Evolutionary conservation across 2,329 filamentous ascomycete genomes (phyloP).

Genomic region (Cladosporium phlei): DNA sequence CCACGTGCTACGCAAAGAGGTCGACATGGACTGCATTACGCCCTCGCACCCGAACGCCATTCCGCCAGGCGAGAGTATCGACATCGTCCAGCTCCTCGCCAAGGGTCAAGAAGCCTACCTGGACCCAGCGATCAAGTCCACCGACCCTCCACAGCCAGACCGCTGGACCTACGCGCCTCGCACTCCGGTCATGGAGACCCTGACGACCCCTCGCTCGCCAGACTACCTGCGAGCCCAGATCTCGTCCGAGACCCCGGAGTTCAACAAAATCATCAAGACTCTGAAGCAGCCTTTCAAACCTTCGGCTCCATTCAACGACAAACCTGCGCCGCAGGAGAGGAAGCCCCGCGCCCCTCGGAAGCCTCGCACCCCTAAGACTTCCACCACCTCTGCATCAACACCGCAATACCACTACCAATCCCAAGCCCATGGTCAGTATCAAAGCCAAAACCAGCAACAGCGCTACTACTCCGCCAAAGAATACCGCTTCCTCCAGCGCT

Average conservation of each 20-base stretch:
- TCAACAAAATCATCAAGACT: conserved; percentile 66
- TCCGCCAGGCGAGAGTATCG: conserved; percentile 76
- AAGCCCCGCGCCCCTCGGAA: conserved; percentile 6
- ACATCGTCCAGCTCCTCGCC: conserved; percentile 71
- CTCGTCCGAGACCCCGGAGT: conserved; percentile 64
- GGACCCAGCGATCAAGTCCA: conserved; percentile 59
- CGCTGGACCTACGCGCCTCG: conserved; percentile 65
- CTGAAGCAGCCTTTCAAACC: conserved; percentile 18
- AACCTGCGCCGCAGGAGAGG: too few relatives aligned
- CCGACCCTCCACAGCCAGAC: conserved; percentile 55
- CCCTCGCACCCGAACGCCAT: conserved; percentile 78
- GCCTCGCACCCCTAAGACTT: not conserved
- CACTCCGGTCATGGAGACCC: conserved; percentile 70
- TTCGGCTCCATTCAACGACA: not conserved
- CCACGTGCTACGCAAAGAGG: conserved; percentile 92
- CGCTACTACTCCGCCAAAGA: not conserved
- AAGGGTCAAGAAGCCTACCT: conserved; percentile 66
- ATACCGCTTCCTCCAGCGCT: not conserved
- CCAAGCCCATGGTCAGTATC: not conserved
- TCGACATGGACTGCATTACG: conserved; percentile 95
- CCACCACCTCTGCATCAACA: not conserved
- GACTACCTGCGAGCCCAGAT: conserved; percentile 81
- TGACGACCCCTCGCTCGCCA: conserved; percentile 37
- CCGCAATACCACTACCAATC: not conserved
- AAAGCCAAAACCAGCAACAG: not conserved